phyloP scores from a whole-genome alignment of 2,329 filamentous ascomycete genomes.

The Capronia coronata region DNA sequence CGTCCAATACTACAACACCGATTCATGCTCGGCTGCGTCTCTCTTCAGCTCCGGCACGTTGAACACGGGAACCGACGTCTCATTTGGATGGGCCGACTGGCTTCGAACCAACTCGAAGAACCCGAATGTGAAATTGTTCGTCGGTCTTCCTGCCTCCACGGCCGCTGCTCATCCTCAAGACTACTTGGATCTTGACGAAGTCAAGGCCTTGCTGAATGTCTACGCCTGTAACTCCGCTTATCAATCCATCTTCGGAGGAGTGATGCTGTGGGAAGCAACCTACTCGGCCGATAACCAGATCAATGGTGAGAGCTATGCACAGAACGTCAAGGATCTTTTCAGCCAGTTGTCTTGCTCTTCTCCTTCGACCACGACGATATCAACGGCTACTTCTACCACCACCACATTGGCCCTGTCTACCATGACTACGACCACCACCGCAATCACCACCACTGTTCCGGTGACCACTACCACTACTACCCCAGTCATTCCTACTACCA shows the following conservation, averaged over 20 bases:
- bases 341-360: conserved; percentile 20
- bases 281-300: conserved; percentile 43
- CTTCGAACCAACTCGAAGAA: conserved; percentile 33
- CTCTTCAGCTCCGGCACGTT: conserved; percentile 30
- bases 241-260: conserved; percentile 47
- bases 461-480: conserved; percentile 2
- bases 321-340: conserved; percentile 45
- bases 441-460: conserved; percentile 1
- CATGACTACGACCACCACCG: conserved; percentile 7
- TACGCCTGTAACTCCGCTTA: conserved; percentile 36
- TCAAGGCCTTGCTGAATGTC: conserved; percentile 39
- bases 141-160: conserved; percentile 44
- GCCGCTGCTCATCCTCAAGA: conserved; percentile 32
- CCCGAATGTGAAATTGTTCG: conserved; percentile 46
- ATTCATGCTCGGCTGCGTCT: conserved; percentile 42
- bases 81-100: conserved; percentile 39
- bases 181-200: conserved; percentile 46
- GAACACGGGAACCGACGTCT: conserved; percentile 41
- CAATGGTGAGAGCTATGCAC: conserved; percentile 41
- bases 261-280: conserved; percentile 56
- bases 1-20: conserved; percentile 53
- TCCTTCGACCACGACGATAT: conserved; percentile 13
- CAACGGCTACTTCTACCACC: conserved; percentile 17
- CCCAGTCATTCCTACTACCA: conserved; percentile 11
- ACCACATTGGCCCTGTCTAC: conserved; percentile 10